These are phyloP conservation scores for Phycomyces nitens DNA, from an alignment of 192 early-diverging fungal species.

Conservation along the genomic window DNA sequence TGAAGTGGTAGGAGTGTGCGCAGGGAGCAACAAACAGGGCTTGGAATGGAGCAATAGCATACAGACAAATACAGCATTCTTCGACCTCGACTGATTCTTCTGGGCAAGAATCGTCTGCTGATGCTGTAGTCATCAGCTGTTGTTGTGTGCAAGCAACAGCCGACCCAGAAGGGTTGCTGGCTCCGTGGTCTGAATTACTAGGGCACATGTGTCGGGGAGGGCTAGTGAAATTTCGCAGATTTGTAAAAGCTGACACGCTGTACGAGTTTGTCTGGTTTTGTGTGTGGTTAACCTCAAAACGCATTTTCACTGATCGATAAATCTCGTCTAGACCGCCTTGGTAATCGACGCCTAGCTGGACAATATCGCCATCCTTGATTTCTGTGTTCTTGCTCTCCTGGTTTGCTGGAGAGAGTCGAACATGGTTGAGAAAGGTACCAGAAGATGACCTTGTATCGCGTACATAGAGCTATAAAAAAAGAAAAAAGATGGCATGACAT, in stretches of 20 bases:
- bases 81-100: constrained; percentile 22
- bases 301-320: constrained; percentile 81
- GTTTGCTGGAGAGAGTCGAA: constrained; percentile 73
- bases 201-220: not conserved
- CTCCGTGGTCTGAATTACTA: not conserved
- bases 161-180: not conserved
- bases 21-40: constrained; percentile 84
- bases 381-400: constrained; percentile 72
- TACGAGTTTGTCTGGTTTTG: constrained; percentile 53
- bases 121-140: not conserved
- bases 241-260: constrained; percentile 40
- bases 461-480: constrained; percentile 61
- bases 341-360: constrained; percentile 88
- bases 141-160: not conserved
- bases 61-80: constrained; percentile 86
- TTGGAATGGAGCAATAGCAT: constrained; percentile 71
- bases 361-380: constrained; percentile 76
- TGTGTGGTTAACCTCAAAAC: constrained; percentile 59
- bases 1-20: constrained; percentile 85
- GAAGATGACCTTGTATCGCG: constrained; percentile 86
- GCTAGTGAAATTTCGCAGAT: constrained; percentile 28
- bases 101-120: not conserved
- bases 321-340: constrained; percentile 80
- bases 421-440: constrained; percentile 88
- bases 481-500: constrained; percentile 2